Conservation (phyloP, 1,139 yeast species). For the Pichia sp. region DNA sequence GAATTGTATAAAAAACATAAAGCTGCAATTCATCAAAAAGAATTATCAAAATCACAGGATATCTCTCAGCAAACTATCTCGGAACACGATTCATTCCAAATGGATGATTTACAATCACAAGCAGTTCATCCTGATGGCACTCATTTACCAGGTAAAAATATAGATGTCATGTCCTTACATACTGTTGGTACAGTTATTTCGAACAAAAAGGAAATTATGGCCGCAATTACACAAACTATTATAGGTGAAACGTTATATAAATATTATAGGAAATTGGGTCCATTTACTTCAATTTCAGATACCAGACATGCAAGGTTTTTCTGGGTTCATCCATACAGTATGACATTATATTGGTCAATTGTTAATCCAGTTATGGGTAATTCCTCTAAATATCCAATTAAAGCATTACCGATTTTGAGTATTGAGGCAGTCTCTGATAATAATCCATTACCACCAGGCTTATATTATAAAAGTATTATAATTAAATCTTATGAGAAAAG, state of each 20-base stretch:
- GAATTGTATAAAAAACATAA: constrained; percentile 28
- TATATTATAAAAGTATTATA: constrained; percentile 78
- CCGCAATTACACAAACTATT: constrained; percentile 85
- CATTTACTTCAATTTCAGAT: constrained; percentile 68
- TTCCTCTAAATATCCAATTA: constrained; percentile 58
- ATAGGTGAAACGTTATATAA: constrained; percentile 89
- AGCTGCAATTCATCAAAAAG: constrained; percentile 30
- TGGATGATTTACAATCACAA: constrained; percentile 1
- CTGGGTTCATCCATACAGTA: constrained; percentile 94
- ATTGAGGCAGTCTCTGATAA: constrained; percentile 79
- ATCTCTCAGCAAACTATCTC: constrained; percentile 6
- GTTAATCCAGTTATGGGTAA: constrained; percentile 73
- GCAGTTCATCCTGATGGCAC: background rate
- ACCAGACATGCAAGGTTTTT: constrained; percentile 86
- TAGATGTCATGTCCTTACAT: constrained; percentile 19
- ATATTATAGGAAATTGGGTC: constrained; percentile 74
- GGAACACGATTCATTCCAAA: constrained; percentile 10
- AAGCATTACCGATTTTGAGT: constrained; percentile 74
- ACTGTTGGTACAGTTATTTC: constrained; percentile 62
- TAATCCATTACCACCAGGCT: constrained; percentile 86
- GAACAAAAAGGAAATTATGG: constrained; percentile 70
- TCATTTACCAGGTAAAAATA: constrained; percentile 8
- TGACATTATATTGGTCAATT: constrained; percentile 86
- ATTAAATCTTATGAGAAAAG: constrained; percentile 65
- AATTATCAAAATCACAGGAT: background rate